Evolutionary conservation across 306 rosid species (phyloP), one percentile per base, ranked within the genome.

Genomic region (Corylus heterophylla): DNA sequence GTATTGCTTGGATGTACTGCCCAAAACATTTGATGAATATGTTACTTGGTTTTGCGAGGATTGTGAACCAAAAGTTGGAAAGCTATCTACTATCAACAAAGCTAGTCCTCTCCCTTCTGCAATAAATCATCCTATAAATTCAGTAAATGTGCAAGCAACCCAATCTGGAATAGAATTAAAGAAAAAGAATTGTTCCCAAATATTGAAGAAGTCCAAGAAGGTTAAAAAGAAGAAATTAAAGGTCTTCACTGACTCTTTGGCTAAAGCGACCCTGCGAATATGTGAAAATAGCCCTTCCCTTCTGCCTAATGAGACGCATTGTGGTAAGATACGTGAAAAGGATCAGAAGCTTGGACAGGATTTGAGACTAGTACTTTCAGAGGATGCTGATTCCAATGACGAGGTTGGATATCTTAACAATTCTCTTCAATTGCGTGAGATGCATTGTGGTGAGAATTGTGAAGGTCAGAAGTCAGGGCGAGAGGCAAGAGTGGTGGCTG

Each of bases 41-140:
- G 82, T 84, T 79, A 73, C 78, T 54, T 94, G 97, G 98, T 80
- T 75, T 78, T 94, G 98, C 86, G 93, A 82, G 81, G 92, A 91
- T 51, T 94, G 98, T 62, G 85, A 83, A 82, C 71, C 80, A 73
- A 56, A 59, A 66, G 73, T 58, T 59, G 64, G 12, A 68, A 78
- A 76, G 77, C 79, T 74, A 61, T 78, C 69, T 52, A 73, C 58
- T 74, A 51, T n/a, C 77, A 71, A 76, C 20, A 59, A 74, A 73
- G 11, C 76, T 55, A 63, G 6, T 45, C 64, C 71, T 66, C 68
- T 39, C 27, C 74, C 84, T 37, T 69, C 55, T 52, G 44, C 62
- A 56, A 20, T 44, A 45, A 66, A 76, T 14, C 47, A 51, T 55
- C 51, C 59, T 6, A 8, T 17, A 39, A 54, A 25, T 55, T 71